Conservation (phyloP, 352 stramenopile species). For the Sclerospora graminicola region DNA sequence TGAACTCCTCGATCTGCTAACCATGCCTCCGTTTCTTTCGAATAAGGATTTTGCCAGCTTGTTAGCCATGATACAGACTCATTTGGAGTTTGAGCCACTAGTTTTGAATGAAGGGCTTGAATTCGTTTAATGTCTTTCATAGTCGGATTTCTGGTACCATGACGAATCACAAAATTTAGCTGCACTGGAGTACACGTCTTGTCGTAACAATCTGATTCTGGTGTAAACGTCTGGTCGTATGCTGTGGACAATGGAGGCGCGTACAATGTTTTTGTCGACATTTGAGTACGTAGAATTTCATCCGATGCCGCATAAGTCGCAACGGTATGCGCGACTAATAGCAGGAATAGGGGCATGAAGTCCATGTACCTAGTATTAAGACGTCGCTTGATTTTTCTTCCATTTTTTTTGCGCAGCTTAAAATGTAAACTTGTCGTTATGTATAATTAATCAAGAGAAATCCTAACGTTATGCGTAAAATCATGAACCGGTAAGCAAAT, state of each 20-base stretch:
- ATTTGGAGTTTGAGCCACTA: conserved; percentile 11
- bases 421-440: too few relatives aligned
- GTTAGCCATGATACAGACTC: conserved; percentile 20
- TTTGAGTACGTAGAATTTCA: conserved; percentile 38
- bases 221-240: not conserved
- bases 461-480: too few relatives aligned
- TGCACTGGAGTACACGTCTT: conserved; percentile 39
- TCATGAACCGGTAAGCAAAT: too few relatives aligned
- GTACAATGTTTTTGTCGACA: conserved; percentile 80
- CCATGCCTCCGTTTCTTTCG: conserved; percentile 28
- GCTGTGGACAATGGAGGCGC: conserved; percentile 9
- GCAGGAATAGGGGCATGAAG: conserved; percentile 8
- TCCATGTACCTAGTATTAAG: not conserved
- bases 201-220: not conserved
- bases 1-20: conserved; percentile 43
- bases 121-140: conserved; percentile 71
- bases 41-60: conserved; percentile 46
- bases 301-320: conserved; percentile 3
- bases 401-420: too few relatives aligned
- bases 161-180: conserved; percentile 69
- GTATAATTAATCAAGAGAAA: too few relatives aligned
- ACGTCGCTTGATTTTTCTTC: too few relatives aligned
- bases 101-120: conserved; percentile 22
- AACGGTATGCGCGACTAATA: conserved; percentile 2
- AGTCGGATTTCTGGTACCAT: conserved; percentile 71